Base-by-base conservation (phyloP, 2,329 filamentous ascomycete species). In the Pezicula carpinea region DNA sequence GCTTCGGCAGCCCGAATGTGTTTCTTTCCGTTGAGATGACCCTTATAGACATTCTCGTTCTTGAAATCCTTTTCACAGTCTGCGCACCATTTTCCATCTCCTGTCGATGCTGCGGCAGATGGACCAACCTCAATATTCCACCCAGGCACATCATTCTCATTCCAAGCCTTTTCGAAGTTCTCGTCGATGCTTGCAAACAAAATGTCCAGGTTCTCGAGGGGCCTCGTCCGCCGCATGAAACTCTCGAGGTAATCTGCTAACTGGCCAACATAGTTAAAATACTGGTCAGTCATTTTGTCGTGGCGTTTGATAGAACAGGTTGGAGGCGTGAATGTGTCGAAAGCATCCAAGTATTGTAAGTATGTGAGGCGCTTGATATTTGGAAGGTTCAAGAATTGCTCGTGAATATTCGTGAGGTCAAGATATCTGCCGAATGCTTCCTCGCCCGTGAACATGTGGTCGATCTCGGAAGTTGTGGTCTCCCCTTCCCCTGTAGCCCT, bases 61-160 rank as follows among this genome's bases (percentile, higher is more conserved):
- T 88, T 90, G 70, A 97, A 99, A 50, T 92, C 89, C 69, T 91
- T 96, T 63, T 93, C 86, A 64, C 93, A 99, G 53, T 91, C 90
- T 5, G 85, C 76, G 61, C 93, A 99, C 87, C 88, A 97, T 14
- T 90, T 77, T 0, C 86, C 88, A 44, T 89, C 84, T 1, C 60
- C 74, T 61, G 62, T 53, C n/a, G 52, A 29, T 19, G 50, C 54
- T 41, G 51, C 53, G 4, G 54, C 50, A 26, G 58, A 51, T 35
- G 51, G 52, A 11, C 50, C 34, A 17, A 51, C 47, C 39, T 88
- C 82, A 35, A 73, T 69, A 50, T 80, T 76, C 92, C 92, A 97
- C 3, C 87, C 91, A 0, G 82, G 75, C 1, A 96, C 74, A 55
- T 89, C 80, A 47, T 92, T 85, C 54, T 85, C 82, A 18, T 84